A percentile compares a stretch with the other conserved stretches of the same genome.
Conservation (phyloP, 2,329 filamentous ascomycete genomes). For the Pseudogymnoascus sp. region DNA sequence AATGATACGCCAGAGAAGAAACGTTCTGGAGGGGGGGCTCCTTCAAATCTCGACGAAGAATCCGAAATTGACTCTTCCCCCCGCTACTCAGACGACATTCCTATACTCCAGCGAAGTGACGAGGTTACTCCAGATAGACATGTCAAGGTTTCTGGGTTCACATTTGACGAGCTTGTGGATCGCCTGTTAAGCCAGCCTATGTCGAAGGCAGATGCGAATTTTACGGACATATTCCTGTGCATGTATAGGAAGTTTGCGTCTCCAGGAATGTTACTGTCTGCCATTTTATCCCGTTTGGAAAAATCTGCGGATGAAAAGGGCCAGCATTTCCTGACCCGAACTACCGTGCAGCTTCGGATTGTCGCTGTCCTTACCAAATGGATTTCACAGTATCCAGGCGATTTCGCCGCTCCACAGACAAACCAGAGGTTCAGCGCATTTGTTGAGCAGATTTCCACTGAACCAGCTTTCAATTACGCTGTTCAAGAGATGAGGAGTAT, state of each 20-base stretch:
- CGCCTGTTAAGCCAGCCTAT: conserved; percentile 76
- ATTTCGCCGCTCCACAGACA: conserved; percentile 76
- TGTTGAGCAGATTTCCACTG: conserved; percentile 63
- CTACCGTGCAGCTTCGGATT: conserved; percentile 73
- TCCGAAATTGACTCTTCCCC: conserved; percentile 63
- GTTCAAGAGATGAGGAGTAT: conserved; percentile 79
- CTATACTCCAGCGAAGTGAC: conserved; percentile 59
- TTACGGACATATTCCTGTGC: conserved; percentile 80
- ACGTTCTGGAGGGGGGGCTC: conserved; percentile 11
- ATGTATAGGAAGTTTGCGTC: conserved; percentile 90
- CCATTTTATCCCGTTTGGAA: conserved; percentile 72
- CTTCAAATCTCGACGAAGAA: conserved; percentile 44
- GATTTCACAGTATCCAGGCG: conserved; percentile 83
- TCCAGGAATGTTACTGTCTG: conserved; percentile 68
- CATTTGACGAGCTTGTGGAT: conserved; percentile 71
- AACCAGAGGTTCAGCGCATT: conserved; percentile 68
- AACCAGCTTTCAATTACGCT: conserved; percentile 76
- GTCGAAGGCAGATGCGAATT: conserved; percentile 83
- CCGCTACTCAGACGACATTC: conserved; percentile 59
- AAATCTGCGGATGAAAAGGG: conserved; percentile 58
- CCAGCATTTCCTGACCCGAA: conserved; percentile 66
- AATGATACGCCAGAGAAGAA: not conserved
- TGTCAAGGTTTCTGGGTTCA: conserved; percentile 45
- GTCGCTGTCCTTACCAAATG: conserved; percentile 81
- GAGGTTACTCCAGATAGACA: conserved; percentile 52